Percentiles rank a stretch among this genome's conserved stretches.
Conservation (phyloP, 352 stramenopile genomes). For the Pythium grandisporangium region DNA sequence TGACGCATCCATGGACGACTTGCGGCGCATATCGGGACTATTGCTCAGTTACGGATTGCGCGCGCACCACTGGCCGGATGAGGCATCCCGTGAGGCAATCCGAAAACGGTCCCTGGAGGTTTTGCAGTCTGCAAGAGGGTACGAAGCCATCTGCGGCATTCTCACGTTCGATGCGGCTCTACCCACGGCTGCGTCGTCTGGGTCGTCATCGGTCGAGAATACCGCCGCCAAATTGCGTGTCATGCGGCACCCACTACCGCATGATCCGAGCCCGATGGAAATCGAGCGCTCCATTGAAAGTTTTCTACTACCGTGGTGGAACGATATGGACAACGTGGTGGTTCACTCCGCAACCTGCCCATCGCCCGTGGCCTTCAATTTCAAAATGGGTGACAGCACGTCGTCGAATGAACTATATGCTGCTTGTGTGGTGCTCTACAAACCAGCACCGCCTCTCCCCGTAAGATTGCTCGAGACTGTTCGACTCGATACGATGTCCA, state of each 20-base stretch:
- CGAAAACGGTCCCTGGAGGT: constrained; percentile 62
- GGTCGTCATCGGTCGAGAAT: no score
- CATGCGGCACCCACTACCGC: constrained; percentile 9
- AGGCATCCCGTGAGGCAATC: constrained; percentile 26
- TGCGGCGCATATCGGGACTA: constrained; percentile 53
- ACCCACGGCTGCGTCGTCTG: constrained; percentile 8
- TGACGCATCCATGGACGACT: constrained; percentile 68
- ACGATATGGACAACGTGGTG: constrained; percentile 13
- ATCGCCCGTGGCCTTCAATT: constrained; percentile 28
- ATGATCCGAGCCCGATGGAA: constrained; percentile 11
- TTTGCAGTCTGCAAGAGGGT: constrained; percentile 47
- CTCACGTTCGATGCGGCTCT: constrained; percentile 52
- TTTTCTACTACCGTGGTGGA: constrained; percentile 28
- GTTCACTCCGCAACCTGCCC: constrained; percentile 17
- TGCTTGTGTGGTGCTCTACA: constrained; percentile 74
- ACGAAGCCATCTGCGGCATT: constrained; percentile 67
- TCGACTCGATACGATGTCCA: constrained; percentile 28
- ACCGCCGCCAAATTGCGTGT: constrained; percentile 12
- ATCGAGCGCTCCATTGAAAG: constrained; percentile 21
- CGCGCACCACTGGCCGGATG: constrained; percentile 69
- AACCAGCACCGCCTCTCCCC: constrained; percentile 51
- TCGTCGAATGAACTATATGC: constrained; percentile 66
- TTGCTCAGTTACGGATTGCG: constrained; percentile 76
- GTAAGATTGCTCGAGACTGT: constrained; percentile 47
- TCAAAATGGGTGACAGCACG: constrained; percentile 63